A percentile compares a stretch with the other conserved stretches of the same genome.
These are phyloP conservation scores for Fusarium humuli DNA, from an alignment of 2,329 filamentous ascomycete genomes.

Conservation along the genomic window DNA sequence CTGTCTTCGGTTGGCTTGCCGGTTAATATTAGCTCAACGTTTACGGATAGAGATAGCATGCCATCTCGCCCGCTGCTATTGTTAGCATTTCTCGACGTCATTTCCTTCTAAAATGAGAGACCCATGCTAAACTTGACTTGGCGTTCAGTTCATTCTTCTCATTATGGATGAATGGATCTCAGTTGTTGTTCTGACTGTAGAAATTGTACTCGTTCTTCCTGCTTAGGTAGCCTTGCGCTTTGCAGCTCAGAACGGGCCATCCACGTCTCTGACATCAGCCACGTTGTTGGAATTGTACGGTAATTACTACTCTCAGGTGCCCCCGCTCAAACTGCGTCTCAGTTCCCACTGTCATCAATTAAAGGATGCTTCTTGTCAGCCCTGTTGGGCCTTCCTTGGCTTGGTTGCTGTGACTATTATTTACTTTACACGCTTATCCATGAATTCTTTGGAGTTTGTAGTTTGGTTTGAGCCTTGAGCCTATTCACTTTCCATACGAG, in stretches of 20 bases:
- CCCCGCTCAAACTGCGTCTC: constrained; percentile 25
- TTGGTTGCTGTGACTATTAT: constrained; percentile 15
- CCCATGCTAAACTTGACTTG: constrained; percentile 8
- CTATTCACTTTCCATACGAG: neutral
- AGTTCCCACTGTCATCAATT: constrained; percentile 39
- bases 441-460: neutral
- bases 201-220: constrained; percentile 7
- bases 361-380: constrained; percentile 29
- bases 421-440: neutral
- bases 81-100: constrained; percentile 25
- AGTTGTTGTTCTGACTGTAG: constrained; percentile 2
- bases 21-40: neutral
- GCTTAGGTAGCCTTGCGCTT: neutral
- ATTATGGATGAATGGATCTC: neutral
- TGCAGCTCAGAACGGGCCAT: constrained; percentile 31
- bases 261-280: constrained; percentile 48
- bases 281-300: constrained; percentile 31
- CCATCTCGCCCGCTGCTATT: constrained; percentile 20
- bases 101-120: constrained; percentile 9
- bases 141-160: neutral
- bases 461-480: neutral
- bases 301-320: constrained; percentile 5
- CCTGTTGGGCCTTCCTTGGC: constrained; percentile 14
- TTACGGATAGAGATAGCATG: neutral
- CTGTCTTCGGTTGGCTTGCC: constrained; percentile 2